Base-by-base conservation (phyloP, 1,284 basidiomycete species). In the Melampsora americana region DNA sequence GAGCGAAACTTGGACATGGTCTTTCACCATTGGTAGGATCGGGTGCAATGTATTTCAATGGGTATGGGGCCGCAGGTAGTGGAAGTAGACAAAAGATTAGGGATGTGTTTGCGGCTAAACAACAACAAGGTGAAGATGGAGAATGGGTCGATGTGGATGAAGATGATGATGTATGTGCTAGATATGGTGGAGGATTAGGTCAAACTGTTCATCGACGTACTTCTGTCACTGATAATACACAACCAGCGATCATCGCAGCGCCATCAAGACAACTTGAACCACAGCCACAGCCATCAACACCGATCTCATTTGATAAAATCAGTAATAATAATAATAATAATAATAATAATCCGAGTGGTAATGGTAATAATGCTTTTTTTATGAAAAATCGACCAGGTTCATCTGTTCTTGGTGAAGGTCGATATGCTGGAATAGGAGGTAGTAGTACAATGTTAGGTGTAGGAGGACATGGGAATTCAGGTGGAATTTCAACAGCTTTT, bases 91-190 rank as follows among this genome's bases (percentile, higher is more conserved):
- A 62, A 42, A 62, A 61, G 32, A 18, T 75, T n/a, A 46, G 72
- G 59, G 72, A 75, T 50, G 72, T 75, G 18, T 75, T 75, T 68
- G 64, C 72, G 20, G 30, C 60, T 32, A 61, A 68, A 28, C 66
- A 68, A 68, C 23, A 39, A 35, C 23, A 75, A 67, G 56, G 66
- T 59, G 28, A 23, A 61, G 72, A 75, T 16, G 66, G 72, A 18
- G 72, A 75, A n/a, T 75, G 72, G 72, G 66, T 75, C 9, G 72
- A 75, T 64, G 2, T 67, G 35, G 64, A 67, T 11, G 64, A 68
- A 7, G 72, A 75, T 28, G 72, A 75, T 39, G 66, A 68, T 61
- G 72, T 30, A 5, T 44, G 50, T 14, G 32, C 48, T 9, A 46
- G 66, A 48, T 75, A 75, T 46, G 72, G 65, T 59, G 72, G 64